Conservation (phyloP, 305 asterid species). For the Fraxinus floribunda region DNA sequence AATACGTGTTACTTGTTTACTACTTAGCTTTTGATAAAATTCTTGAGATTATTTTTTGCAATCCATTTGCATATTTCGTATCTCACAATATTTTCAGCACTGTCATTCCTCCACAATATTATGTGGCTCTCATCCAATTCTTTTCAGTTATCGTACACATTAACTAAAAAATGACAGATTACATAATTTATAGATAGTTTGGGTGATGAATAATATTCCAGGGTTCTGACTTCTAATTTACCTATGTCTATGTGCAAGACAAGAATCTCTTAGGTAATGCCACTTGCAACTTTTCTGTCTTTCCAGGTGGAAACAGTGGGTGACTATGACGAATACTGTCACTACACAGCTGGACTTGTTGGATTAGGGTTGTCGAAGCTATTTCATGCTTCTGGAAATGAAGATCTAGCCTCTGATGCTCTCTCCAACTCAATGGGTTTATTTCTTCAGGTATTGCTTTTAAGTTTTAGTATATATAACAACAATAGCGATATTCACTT, state of each 20-base stretch:
- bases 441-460: slow-evolving; percentile 42
- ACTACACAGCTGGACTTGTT: slow-evolving; percentile 55
- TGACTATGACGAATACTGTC: slow-evolving; percentile 58
- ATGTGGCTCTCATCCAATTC: not conserved
- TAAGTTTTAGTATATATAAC: slow-evolving; percentile 11
- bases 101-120: not conserved
- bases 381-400: slow-evolving; percentile 52
- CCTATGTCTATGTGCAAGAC: not conserved
- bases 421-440: slow-evolving; percentile 55
- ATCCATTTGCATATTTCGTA: not conserved
- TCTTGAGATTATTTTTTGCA: not conserved
- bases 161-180: not conserved
- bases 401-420: slow-evolving; percentile 42
- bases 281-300: slow-evolving; percentile 16
- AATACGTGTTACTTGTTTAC: not conserved
- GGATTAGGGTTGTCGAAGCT: slow-evolving; percentile 56
- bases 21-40: not conserved
- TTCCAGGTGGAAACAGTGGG: slow-evolving; percentile 48
- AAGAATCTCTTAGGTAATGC: not conserved
- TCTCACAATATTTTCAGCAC: not conserved
- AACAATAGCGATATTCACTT: slow-evolving; percentile 8
- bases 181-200: not conserved
- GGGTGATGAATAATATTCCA: not conserved
- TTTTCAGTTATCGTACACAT: not conserved
- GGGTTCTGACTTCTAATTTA: not conserved